These are phyloP conservation scores for Westerdykella sp. DNA, from an alignment of 2,329 filamentous ascomycete genomes.

Conservation along the genomic window DNA sequence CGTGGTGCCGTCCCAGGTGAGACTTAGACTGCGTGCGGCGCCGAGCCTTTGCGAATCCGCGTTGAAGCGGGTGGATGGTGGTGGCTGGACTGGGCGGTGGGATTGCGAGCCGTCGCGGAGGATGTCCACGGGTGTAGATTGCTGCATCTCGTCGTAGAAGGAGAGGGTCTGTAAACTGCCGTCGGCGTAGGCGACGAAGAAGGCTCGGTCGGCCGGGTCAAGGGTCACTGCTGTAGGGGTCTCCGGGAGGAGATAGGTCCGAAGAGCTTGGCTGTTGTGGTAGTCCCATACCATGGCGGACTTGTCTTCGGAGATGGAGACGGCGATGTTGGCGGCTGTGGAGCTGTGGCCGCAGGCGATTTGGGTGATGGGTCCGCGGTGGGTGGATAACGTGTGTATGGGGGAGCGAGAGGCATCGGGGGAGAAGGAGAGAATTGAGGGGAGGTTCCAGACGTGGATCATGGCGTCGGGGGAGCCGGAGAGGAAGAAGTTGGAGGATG, in stretches of 20 bases:
- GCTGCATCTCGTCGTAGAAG: constrained; percentile 53
- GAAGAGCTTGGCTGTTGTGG: constrained; percentile 65
- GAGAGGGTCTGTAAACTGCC: constrained; percentile 75
- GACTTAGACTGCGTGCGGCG: constrained; percentile 58
- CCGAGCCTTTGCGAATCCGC: constrained; percentile 59
- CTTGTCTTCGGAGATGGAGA: constrained; percentile 79
- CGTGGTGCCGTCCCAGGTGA: constrained; percentile 76
- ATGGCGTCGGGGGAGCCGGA: constrained; percentile 82
- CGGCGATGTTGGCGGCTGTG: constrained; percentile 70
- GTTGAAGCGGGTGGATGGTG: constrained; percentile 37
- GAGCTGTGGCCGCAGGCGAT: constrained; percentile 59
- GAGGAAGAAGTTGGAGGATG: constrained; percentile 65
- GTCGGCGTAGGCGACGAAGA: constrained; percentile 75
- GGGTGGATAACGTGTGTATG: constrained; percentile 68
- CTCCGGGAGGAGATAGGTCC: constrained; percentile 75
- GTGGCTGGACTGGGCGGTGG: constrained; percentile 45
- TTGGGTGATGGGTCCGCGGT: constrained; percentile 65
- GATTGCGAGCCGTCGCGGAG: constrained; percentile 51
- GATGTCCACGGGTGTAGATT: constrained; percentile 35
- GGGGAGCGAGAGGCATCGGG: constrained; percentile 56
- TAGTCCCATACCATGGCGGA: constrained; percentile 94
- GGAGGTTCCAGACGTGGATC: constrained; percentile 84
- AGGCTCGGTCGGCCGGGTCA: constrained; percentile 75
- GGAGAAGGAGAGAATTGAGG: constrained; percentile 62
- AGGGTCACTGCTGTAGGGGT: constrained; percentile 66